A percentile compares a stretch with the other conserved stretches of the same genome.
Evolutionary conservation across 805 yeast species (phyloP).

Genomic region (Hyphopichia homilentoma): DNA sequence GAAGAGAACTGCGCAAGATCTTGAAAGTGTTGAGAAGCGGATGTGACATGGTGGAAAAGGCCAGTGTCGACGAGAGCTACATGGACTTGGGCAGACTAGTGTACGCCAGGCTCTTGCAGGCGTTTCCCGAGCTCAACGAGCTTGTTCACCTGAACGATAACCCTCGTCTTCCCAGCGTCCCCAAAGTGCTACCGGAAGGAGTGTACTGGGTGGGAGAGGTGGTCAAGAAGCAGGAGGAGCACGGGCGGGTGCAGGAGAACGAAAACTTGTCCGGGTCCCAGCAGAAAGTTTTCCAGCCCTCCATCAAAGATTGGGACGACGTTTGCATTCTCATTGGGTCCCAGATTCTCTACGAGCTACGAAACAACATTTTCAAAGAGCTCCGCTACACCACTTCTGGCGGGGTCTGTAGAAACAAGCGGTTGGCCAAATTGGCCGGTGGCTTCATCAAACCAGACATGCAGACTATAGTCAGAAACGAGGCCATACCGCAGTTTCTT

Average conservation of each 20-base stretch:
- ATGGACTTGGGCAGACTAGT: constrained; percentile 75
- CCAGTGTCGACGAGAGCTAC: constrained; percentile 93
- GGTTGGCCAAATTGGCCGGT: constrained; percentile 82
- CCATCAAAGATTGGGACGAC: constrained; percentile 69
- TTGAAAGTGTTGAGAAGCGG: constrained; percentile 56
- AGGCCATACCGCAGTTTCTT: constrained; percentile 49
- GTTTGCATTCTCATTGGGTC: constrained; percentile 66
- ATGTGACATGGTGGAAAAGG: constrained; percentile 80
- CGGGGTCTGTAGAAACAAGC: constrained; percentile 75
- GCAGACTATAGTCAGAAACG: constrained; percentile 68
- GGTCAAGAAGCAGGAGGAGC: constrained; percentile 13
- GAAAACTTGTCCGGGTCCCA: constrained; percentile 3
- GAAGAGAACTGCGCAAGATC: constrained; percentile 82
- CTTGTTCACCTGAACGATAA: no score
- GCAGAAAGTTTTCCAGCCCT: neutral
- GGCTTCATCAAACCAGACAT: constrained; percentile 81
- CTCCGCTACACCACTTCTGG: constrained; percentile 87
- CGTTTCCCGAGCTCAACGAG: constrained; percentile 44
- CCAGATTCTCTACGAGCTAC: constrained; percentile 47
- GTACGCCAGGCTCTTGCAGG: constrained; percentile 34
- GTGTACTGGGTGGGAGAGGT: constrained; percentile 31
- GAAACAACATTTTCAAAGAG: constrained; percentile 48
- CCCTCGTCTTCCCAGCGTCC: constrained; percentile 43
- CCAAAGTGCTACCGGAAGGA: constrained; percentile 27
- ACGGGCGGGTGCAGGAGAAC: constrained; percentile 2